Percentiles rank a stretch among this genome's conserved stretches.
Conservation (phyloP, 495 filamentous ascomycete species). For the Bacidia rubella region DNA sequence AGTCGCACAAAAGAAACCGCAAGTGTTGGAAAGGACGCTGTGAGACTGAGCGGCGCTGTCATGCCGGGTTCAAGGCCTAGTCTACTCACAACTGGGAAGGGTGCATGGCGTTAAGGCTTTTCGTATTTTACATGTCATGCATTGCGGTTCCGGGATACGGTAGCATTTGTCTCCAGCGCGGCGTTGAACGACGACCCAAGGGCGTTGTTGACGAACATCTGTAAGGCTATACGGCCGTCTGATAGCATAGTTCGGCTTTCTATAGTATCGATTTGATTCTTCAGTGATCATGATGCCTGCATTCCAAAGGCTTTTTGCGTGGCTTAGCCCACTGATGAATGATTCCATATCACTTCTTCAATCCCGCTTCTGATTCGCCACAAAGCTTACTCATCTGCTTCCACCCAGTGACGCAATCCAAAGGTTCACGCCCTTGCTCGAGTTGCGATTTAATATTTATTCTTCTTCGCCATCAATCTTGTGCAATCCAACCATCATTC, state of each 20-base stretch:
- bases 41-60: slow-evolving; percentile 29
- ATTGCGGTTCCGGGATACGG: not conserved
- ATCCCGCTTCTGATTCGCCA: not conserved
- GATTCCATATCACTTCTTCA: slow-evolving; percentile 3
- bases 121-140: not conserved
- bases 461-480: not conserved
- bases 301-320: not conserved
- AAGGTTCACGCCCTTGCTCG: slow-evolving; percentile 1
- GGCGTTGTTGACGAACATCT: not conserved
- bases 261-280: not conserved
- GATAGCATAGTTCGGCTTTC: not conserved
- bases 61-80: slow-evolving; percentile 12
- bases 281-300: not conserved
- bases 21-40: slow-evolving; percentile 30
- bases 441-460: not conserved
- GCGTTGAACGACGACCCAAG: not conserved
- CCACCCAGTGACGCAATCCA: not conserved
- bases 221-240: not conserved
- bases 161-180: not conserved
- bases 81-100: slow-evolving; percentile 15
- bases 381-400: slow-evolving; percentile 3
- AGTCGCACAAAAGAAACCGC: slow-evolving; percentile 32
- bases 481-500: not conserved
- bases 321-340: not conserved
- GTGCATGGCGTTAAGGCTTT: slow-evolving; percentile 16